Base-by-base conservation (phyloP, 2,329 filamentous ascomycete species). In the Akanthomyces muscarius region DNA sequence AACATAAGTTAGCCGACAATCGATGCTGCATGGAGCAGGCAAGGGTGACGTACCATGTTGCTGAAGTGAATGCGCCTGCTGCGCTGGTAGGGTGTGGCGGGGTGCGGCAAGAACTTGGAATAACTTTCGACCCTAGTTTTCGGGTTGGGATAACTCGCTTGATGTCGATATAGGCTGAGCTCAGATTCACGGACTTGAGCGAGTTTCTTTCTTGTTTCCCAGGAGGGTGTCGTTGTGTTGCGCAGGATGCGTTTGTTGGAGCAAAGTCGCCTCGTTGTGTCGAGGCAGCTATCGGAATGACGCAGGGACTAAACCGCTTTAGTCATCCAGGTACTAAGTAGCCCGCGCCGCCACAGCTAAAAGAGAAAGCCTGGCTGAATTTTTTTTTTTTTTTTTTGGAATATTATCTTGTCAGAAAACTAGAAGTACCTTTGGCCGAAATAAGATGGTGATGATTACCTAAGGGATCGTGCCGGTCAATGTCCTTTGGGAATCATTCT, bases 281-380 rank as follows among this genome's bases (percentile, higher is more conserved):
- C 5, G 65, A 65, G 65, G 64, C 65, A 65, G 61, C 65, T 58
- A 21, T 48, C 36, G 28, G 61, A 55, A 66, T 67, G 66, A 67
- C 66, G 65, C 63, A 65, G 57, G 62, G 23, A 25, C 61, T 61
- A 59, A 63, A 56, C 42, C 54, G 60, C 54, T 62, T 62, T 62
- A 62, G 61, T 62, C 51, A 62, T 57, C 61, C 58, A 47, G 58
- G 48, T 3, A 53, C 51, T 5, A 51, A 25, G 55, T 7, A 47
- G 18, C 16, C 13, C n/a, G 47, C 18, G 47, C 28, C 23, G n/a
- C 36, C 23, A 25, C 14, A 16, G 25, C 4, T 4, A 16, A 4
- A 33, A 42, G 28, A 25, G 52, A 52, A 16, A 7, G 38, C 23
- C 28, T 28, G 25, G 8, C 30, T 21, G 21, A 28, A 41, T 41